Conservation (phyloP, 768 basidiomycete species). For the Hygrophorus pudorinus region DNA sequence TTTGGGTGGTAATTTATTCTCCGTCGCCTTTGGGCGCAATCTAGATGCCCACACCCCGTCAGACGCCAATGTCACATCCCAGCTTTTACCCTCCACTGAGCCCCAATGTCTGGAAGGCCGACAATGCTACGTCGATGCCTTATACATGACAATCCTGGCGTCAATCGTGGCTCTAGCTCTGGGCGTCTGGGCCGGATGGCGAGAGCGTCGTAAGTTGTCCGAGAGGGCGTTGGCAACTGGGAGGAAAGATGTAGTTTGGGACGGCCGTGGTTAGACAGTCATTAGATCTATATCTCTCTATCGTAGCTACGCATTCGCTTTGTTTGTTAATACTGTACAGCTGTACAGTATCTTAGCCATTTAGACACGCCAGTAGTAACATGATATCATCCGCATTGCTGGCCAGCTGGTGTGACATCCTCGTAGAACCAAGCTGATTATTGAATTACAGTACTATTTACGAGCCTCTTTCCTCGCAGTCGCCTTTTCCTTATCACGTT, state of each 20-base stretch:
- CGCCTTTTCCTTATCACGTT: slow-evolving; percentile 71
- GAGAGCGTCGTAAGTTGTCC: slow-evolving; percentile 30
- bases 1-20: slow-evolving; percentile 75
- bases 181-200: slow-evolving; percentile 41
- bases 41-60: slow-evolving; percentile 57
- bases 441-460: background rate
- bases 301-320: background rate
- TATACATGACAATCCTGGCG: slow-evolving; percentile 41
- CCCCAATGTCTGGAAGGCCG: slow-evolving; percentile 48
- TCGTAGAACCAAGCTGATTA: no score
- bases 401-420: no score
- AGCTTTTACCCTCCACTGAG: slow-evolving; percentile 4
- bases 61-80: background rate
- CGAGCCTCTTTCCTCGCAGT: slow-evolving; percentile 36
- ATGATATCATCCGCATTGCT: no score
- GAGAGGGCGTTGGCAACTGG: no score
- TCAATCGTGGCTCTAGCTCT: slow-evolving; percentile 36
- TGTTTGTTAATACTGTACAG: no score
- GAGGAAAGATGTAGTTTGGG: slow-evolving; percentile 1
- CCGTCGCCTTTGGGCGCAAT: slow-evolving; percentile 73
- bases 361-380: background rate
- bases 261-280: background rate
- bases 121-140: slow-evolving; percentile 48
- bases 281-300: no score
- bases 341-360: no score